Conservation (phyloP, 345 rosid species). For the Boechera divaricarpa region DNA sequence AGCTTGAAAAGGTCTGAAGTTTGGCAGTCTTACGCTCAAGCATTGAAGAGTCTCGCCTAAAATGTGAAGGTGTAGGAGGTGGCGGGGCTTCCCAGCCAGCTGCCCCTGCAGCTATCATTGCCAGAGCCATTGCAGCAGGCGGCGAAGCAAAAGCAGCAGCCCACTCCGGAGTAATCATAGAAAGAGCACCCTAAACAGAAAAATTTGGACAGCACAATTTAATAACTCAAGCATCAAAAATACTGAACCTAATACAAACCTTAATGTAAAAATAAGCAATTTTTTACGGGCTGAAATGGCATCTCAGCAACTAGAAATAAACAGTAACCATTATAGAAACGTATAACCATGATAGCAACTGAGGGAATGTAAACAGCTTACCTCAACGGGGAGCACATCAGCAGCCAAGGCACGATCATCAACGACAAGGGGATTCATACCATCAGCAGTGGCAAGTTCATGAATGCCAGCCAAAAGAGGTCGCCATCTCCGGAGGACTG, state of each 20-base stretch:
- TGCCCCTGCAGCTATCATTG: constrained; percentile 99
- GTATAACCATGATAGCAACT: constrained; percentile 20
- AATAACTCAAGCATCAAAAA: constrained; percentile 22
- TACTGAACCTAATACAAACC: constrained; percentile 21
- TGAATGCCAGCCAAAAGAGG: constrained; percentile 96
- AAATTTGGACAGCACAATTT: constrained; percentile 14
- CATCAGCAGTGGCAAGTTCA: constrained; percentile 97
- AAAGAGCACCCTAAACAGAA: constrained; percentile 79
- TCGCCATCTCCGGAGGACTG: constrained; percentile 97
- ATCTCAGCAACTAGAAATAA: constrained; percentile 36
- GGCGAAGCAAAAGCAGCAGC: constrained; percentile 99
- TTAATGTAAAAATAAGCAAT: neutral
- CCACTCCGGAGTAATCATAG: constrained; percentile 96
- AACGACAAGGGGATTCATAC: constrained; percentile 91
- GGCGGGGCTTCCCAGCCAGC: constrained; percentile 83
- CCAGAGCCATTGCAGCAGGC: constrained; percentile 99
- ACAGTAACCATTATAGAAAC: constrained; percentile 23
- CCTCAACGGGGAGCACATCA: constrained; percentile 93
- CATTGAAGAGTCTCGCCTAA: constrained; percentile 83
- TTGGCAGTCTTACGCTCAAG: constrained; percentile 80
- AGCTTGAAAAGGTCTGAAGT: constrained; percentile 90
- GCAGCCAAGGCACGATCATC: constrained; percentile 98
- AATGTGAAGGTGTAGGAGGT: constrained; percentile 64
- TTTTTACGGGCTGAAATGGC: constrained; percentile 20
- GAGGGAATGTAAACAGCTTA: constrained; percentile 41